Evolutionary conservation across 306 rosid species (phyloP), one percentile per base, ranked within the genome.

Genomic region (Quercus aquifolioides): DNA sequence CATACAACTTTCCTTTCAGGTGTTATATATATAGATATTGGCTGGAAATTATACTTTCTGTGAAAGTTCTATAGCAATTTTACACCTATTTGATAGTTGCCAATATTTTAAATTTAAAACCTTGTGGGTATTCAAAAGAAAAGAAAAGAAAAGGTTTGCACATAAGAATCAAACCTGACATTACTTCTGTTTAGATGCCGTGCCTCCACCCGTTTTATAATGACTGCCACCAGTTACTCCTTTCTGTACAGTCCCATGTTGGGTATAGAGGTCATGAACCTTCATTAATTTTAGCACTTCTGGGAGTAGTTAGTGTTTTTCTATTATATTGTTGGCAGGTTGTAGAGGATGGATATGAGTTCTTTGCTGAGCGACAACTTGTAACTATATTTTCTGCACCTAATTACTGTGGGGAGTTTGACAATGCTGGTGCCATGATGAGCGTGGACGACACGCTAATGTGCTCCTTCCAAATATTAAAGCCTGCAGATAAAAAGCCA

Each of bases 391-490:
- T 94, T 87, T 94, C 98, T 19, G 98, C 97, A 14, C 97, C 98
- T 59, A 94, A 94, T 87, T 94, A 94, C 80, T 94, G 97, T 85
- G 98, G 98, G 76, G 97, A 94, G 71, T 92, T 92, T 72, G 95
- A 92, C 84, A 94, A 94, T 83, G 97, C 98, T 23, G 98, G 98
- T 49, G 98, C 98, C 54, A 94, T 94, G 98, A 94, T 94, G 98
- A 94, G 98, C 52, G 98, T 92, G 81, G 98, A 94, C 56, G 97
- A 92, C 70, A 91, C 97, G 19, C 88, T 94, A 20, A 94, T 94
- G 98, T 94, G 98, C 82, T 94, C 98, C 62, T 94, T 94, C 85
- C 98, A 94, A 91, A 92, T 94, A 84, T 83, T 94, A 76, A 92
- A 92, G 86, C 93, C 98, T 8, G 88, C 97, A 38, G 94, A 94